phyloP scores from a whole-genome alignment of 306 rosid genomes.

The Myrica gale region DNA sequence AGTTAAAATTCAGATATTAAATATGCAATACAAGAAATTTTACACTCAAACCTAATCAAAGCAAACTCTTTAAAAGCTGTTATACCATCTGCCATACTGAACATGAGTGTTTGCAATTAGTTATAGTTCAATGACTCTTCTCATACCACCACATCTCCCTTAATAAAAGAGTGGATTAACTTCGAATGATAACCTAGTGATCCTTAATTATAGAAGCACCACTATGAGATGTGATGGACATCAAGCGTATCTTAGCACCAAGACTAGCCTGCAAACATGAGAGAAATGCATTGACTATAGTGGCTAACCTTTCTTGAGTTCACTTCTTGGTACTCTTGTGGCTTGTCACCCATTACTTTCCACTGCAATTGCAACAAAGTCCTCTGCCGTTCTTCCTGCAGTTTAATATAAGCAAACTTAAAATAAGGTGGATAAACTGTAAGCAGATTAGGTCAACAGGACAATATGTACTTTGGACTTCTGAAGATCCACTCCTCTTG shows the following conservation, averaged over 20 bases:
- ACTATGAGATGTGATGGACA: no score
- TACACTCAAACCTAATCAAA: not conserved
- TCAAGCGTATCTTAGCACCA: not conserved
- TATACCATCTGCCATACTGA: not conserved
- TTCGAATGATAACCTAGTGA: not conserved
- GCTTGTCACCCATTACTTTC: conserved; percentile 92
- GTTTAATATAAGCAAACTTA: conserved; percentile 22
- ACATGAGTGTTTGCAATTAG: not conserved
- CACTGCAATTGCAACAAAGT: conserved; percentile 93
- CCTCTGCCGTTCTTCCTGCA: conserved; percentile 92
- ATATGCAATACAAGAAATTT: not conserved
- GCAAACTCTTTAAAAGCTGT: not conserved
- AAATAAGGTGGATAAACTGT: conserved; percentile 6
- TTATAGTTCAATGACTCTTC: not conserved
- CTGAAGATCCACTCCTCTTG: conserved; percentile 85
- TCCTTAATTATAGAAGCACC: not conserved
- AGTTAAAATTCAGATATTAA: not conserved
- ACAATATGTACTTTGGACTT: conserved; percentile 68
- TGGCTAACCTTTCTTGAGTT: conserved; percentile 70
- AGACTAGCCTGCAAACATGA: conserved; percentile 22
- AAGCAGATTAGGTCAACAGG: conserved; percentile 23
- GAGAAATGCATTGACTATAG: conserved; percentile 11
- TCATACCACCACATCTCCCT: not conserved
- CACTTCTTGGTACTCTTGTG: conserved; percentile 84
- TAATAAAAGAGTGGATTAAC: not conserved